A percentile compares a stretch with the other conserved stretches of the same genome.
Evolutionary conservation across 129 eudicot genomes (phyloP).

Genomic region (Solidago caesia): DNA sequence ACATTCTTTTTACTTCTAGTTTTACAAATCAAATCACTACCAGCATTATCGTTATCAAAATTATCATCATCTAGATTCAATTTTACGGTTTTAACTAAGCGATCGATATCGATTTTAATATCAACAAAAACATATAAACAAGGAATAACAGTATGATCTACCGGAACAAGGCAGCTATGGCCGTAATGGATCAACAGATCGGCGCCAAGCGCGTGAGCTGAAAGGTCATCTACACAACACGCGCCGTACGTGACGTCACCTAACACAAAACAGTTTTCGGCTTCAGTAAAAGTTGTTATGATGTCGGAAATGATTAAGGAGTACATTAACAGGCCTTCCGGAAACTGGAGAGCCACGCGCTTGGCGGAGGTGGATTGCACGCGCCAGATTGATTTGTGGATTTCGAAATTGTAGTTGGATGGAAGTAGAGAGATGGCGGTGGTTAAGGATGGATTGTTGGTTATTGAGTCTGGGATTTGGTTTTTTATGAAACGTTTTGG

Average conservation of each 20-base stretch:
- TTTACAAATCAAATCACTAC: too few species aligned
- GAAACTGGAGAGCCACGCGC: slow-evolving; percentile 88
- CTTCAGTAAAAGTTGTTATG: slow-evolving; percentile 69
- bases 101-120: slow-evolving; percentile 54
- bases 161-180: slow-evolving; percentile 86
- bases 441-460: slow-evolving; percentile 63
- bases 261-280: slow-evolving; percentile 53
- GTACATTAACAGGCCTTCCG: slow-evolving; percentile 92
- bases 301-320: slow-evolving; percentile 79
- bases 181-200: slow-evolving; percentile 87
- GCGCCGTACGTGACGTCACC: slow-evolving; percentile 98
- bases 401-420: slow-evolving; percentile 82
- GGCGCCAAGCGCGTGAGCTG: slow-evolving; percentile 73
- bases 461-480: slow-evolving; percentile 85
- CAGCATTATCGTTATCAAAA: not conserved
- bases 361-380: slow-evolving; percentile 53
- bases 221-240: slow-evolving; percentile 86
- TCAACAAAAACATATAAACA: slow-evolving; percentile 84
- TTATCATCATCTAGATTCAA: slow-evolving; percentile 22
- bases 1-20: slow-evolving; percentile 17
- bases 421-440: slow-evolving; percentile 86
- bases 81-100: slow-evolving; percentile 34
- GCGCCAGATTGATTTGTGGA: slow-evolving; percentile 87
- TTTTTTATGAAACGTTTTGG: slow-evolving; percentile 87
- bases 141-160: slow-evolving; percentile 73